Base-by-base conservation (phyloP, 2,329 filamentous ascomycete species). In the Aspergillus eucalypticola region DNA sequence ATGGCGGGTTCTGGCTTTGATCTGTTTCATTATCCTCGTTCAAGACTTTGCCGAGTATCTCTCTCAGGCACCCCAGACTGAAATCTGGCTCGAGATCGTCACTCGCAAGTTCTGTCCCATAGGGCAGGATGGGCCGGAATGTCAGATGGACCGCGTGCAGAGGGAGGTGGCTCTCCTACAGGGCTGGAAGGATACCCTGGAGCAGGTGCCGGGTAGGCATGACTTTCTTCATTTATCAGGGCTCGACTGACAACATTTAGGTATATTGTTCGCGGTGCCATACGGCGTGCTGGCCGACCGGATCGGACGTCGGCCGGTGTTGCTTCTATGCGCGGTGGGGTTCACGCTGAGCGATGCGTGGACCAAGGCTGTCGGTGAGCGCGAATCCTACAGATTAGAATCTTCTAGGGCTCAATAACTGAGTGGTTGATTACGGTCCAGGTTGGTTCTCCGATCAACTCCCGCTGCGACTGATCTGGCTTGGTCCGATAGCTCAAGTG, bases 251-350 rank as follows among this genome's bases (percentile, higher is more conserved):
- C 10, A 5, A 11, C 2, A 4, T 2, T 5, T 13, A 44, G 41
- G 41, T 7, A 44, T 44, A 19, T 7, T 44, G 41, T 44, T 74
- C 15, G 67, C 69, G 3, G 54, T 75, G 8, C 71, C 72, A 1
- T 73, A 69, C 32, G 72, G 72, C 0, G 59, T 74, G 1, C 57
- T 73, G 6, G 65, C 71, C 0, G 72, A 75, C 61, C 68, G 64
- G n/a, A 67, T 66, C 56, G 72, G 72, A 15, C 68, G 72, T 17
- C 69, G 63, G 17, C 68, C 70, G 23, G 5, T 72, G 4, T 62
- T 66, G 21, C 25, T 50, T 5, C 57, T 74, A 17, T 54, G 64
- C 8, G 17, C 67, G 0, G 1, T 66, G 8, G 70, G 72, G 0
- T 55, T 68, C 15, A 5, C 67, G 5, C 58, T 72, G 3, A 17